Percentiles rank a stretch among this genome's conserved stretches.
phyloP scores from a whole-genome alignment of 75 land plant species.

The Pinus taeda region DNA sequence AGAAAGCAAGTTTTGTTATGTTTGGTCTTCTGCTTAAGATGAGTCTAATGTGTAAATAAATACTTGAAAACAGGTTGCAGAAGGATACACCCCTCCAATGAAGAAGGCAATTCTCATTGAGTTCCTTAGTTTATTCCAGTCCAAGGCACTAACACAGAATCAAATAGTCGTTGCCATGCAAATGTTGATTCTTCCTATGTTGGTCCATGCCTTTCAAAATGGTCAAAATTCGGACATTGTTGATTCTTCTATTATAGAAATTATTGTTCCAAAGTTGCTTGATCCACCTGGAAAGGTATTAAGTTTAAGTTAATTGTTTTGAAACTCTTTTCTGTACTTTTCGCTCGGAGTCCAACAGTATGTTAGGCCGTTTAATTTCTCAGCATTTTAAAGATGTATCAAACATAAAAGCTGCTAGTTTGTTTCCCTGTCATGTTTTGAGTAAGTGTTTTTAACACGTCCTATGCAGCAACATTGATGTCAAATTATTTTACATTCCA shows the following conservation, averaged over 20 bases:
- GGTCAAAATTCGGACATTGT: constrained; percentile 94
- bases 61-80: constrained; percentile 70
- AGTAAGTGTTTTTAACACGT: too few species aligned
- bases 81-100: constrained; percentile 84
- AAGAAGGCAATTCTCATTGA: constrained; percentile 82
- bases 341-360: not conserved
- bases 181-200: constrained; percentile 98
- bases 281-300: constrained; percentile 97
- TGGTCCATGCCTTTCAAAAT: constrained; percentile 91
- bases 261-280: constrained; percentile 92
- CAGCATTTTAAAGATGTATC: not conserved
- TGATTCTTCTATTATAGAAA: constrained; percentile 76
- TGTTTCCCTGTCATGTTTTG: not conserved
- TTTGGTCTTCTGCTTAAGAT: not conserved
- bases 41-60: constrained; percentile 21
- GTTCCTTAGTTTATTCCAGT: constrained; percentile 82
- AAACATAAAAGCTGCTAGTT: not conserved
- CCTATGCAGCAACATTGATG: not conserved
- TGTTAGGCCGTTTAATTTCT: not conserved
- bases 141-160: constrained; percentile 78
- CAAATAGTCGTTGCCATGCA: constrained; percentile 96
- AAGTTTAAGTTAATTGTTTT: not conserved
- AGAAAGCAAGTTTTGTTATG: not conserved
- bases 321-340: not conserved
- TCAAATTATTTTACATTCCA: constrained; percentile 7